Base-by-base conservation (phyloP, 2,329 filamentous ascomycete species). In the Coccinonectria pachysandricola region DNA sequence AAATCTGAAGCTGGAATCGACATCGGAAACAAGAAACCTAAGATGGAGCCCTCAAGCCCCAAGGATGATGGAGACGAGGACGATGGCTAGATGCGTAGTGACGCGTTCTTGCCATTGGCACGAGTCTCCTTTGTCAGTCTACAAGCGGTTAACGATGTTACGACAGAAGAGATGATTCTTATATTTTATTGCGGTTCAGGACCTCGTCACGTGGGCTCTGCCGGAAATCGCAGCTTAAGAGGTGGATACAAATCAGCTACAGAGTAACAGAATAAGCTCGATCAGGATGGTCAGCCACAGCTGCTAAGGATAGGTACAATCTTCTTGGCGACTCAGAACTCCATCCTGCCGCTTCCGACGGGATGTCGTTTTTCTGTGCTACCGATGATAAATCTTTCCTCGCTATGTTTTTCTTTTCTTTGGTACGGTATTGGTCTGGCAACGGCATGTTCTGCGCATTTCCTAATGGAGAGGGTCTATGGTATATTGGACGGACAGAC, bases 1-100 rank as follows among this genome's bases (percentile, higher is more conserved):
- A 78, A 77, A 52, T 71, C 72, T 6, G 68, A 72, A 32, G 56
- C 58, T 15, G 57, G 57, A 28, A 57, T 56, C 10, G 52, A 49
- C 12, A 57, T 57, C 16, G 57, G 68, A 15, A 67, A 62, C 43
- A 79, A 78, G 53, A 73, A 67, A 55, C 59, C 66, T 36, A 67
- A 63, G 41, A 60, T 74, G 23, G 71, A 75, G 28, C 39, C 40
- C 26, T 47, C 50, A 30, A 53, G 45, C 30, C 46, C 48, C 25
- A 48, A 52, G 23, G 49, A 52, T 15, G 57, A 60, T 8, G 59
- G 59, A n/a, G 60, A 62, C 19, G 60, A 63, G 17, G 60, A 60
- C 21, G 57, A 60, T 30, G 55, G 58, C 44, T 62, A 48, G 53
- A 32, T 26, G 28, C 13, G 33, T 31, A n/a, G n/a, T n/a, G n/a